A percentile compares a stretch with the other conserved stretches of the same genome.
These are phyloP conservation scores for Rhizopus sp. DNA, from an alignment of 371 early-diverging fungal species.

Conservation along the genomic window DNA sequence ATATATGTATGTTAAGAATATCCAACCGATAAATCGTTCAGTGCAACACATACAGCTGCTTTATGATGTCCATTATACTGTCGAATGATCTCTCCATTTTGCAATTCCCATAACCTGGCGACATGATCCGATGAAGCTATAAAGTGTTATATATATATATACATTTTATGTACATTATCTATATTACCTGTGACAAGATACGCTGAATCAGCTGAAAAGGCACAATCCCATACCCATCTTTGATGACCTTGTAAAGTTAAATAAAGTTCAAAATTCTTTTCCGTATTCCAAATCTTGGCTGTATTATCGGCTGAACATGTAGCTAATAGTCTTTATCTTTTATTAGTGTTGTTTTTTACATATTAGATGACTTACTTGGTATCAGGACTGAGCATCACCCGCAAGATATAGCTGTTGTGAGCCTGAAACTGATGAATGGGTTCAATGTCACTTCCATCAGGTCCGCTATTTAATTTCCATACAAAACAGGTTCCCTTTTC, in stretches of 20 bases:
- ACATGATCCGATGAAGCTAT: conserved; percentile 86
- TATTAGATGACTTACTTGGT: conserved; percentile 53
- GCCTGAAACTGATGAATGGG: conserved; percentile 75
- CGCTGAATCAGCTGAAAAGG: conserved; percentile 91
- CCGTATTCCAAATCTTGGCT: conserved; percentile 73
- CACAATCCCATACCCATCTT: conserved; percentile 95
- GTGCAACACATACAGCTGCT: conserved; percentile 88
- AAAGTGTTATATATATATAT: neutral
- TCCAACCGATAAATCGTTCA: conserved; percentile 77
- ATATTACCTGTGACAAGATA: conserved; percentile 80
- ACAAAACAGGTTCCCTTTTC: conserved; percentile 80
- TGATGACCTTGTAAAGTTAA: conserved; percentile 83
- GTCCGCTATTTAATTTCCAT: conserved; percentile 73
- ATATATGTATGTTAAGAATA: conserved; percentile 26
- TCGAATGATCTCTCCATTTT: conserved; percentile 81
- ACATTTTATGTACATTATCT: neutral
- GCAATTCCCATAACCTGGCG: conserved; percentile 86
- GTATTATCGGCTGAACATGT: conserved; percentile 90
- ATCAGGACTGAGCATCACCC: conserved; percentile 84
- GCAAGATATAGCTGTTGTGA: conserved; percentile 81
- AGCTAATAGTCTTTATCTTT: conserved; percentile 62
- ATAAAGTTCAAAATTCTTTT: conserved; percentile 66
- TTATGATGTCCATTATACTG: conserved; percentile 93
- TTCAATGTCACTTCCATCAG: conserved; percentile 67
- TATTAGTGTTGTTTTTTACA: neutral